A percentile compares a stretch with the other conserved stretches of the same genome.
Conservation (phyloP, 169 alveolate genomes). For the Eimeria necatrix region DNA sequence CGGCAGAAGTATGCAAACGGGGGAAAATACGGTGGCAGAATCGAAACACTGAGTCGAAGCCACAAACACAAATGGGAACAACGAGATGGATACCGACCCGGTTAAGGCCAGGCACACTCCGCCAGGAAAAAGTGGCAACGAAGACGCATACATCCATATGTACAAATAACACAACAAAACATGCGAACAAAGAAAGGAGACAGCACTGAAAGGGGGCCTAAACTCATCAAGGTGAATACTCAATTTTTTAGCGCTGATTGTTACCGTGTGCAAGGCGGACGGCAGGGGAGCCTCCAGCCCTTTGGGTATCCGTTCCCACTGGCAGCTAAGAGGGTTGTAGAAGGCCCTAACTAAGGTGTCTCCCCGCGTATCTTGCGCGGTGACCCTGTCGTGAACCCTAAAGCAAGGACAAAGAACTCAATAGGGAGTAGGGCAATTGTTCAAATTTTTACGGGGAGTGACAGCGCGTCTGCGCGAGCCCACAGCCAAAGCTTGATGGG, state of each 20-base stretch:
- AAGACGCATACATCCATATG: background rate
- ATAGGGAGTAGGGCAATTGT: background rate
- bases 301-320: constrained; percentile 54
- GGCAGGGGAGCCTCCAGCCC: constrained; percentile 67
- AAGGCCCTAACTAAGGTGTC: constrained; percentile 66
- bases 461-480: background rate
- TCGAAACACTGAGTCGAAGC: background rate
- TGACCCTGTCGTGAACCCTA: constrained; percentile 43
- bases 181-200: background rate
- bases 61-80: constrained; percentile 3
- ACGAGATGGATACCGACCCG: background rate
- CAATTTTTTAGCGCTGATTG: no score
- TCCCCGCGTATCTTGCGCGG: constrained; percentile 31
- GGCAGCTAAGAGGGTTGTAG: constrained; percentile 52
- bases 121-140: background rate
- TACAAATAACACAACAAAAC: background rate
- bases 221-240: background rate
- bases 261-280: background rate
- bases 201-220: background rate
- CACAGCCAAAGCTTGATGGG: no score
- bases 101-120: background rate
- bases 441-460: background rate
- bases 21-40: background rate
- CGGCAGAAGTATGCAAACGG: background rate
- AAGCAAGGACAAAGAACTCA: background rate